phyloP scores from a whole-genome alignment of 768 basidiomycete species.

The Auriscalpium microsporum region DNA sequence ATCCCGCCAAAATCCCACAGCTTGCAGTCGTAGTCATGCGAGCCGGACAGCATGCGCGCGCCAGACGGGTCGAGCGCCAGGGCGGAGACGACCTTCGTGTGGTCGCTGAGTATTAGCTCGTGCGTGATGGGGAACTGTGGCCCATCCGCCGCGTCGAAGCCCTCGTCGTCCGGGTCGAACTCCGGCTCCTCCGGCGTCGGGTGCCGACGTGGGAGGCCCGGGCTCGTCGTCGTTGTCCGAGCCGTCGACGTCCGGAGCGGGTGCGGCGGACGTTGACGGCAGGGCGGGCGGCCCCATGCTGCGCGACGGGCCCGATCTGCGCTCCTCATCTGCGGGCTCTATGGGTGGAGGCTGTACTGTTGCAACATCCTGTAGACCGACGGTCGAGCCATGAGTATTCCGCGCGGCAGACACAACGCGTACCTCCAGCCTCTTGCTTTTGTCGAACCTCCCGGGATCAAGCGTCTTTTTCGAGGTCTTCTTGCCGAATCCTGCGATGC shows the following conservation, averaged over 20 bases:
- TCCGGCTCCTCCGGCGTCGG: slow-evolving; percentile 21
- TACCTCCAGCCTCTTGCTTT: slow-evolving; percentile 51
- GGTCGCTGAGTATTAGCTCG: slow-evolving; percentile 89
- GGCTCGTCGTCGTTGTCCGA: slow-evolving; percentile 14
- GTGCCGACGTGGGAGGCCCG: slow-evolving; percentile 17
- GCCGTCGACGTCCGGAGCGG: neutral
- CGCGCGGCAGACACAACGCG: neutral
- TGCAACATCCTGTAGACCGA: too few species aligned
- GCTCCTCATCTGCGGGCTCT: slow-evolving; percentile 15
- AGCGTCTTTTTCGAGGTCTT: slow-evolving; percentile 53
- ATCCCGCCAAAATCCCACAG: slow-evolving; percentile 99
- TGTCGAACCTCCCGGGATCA: slow-evolving; percentile 74
- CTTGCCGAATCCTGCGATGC: slow-evolving; percentile 80
- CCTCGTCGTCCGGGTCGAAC: slow-evolving; percentile 32
- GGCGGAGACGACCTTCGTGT: slow-evolving; percentile 91
- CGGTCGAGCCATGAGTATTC: too few species aligned
- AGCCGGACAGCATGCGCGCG: slow-evolving; percentile 83
- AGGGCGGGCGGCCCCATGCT: slow-evolving; percentile 15
- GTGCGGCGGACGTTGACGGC: neutral
- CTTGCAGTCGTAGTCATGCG: slow-evolving; percentile 97
- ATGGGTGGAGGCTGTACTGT: slow-evolving; percentile 2
- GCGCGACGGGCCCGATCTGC: slow-evolving; percentile 18
- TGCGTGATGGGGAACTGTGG: slow-evolving; percentile 81
- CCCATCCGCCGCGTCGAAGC: slow-evolving; percentile 36
- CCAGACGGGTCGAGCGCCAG: slow-evolving; percentile 90